Base-by-base conservation (phyloP, 2,329 filamentous ascomycete species). In the Emmonsiellopsis sp. region DNA sequence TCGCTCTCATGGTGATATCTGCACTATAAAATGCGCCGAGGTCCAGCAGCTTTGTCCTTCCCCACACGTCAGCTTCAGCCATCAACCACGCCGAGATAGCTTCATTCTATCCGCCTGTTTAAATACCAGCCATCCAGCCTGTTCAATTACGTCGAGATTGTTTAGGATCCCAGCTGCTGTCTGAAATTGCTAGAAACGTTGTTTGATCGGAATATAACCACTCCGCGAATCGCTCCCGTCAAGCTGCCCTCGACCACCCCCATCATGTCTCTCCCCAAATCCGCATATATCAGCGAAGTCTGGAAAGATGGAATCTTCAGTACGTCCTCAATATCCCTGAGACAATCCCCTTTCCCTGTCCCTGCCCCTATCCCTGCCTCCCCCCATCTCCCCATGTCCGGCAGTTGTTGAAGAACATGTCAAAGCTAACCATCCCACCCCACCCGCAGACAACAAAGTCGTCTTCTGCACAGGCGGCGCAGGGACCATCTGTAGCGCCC, bases 401-500 rank as follows among this genome's bases (percentile, higher is more conserved):
- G 15, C 38, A 11, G 48, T 32, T 31, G 32, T 38, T 56, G 41
- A 50, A 57, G 60, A 54, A 57, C 52, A 38, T 35, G 9, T 13
- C 40, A 50, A 20, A 54, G 51, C 13, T 13, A 35, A 38, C 20
- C 32, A 20, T 44, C 11, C 11, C 32, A 31, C 13, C 26, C 7
- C 45, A 10, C 26, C 7, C 45, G 8, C 63, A 94, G 89, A 85
- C 58, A 84, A 85, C 67, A 92, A 93, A 65, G 91, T 97, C 44
- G 82, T 92, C 61, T 95, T 97, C 72, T 94, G 94, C 65, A 98
- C 93, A 3, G 93, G 93, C 55, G 93, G 93, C 51, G 90, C 90
- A 5, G 92, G 93, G 53, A 86, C 87, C 30, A 97, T 98, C 65
- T 96, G 93, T 76, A 93, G 87, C 63, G 90, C 88, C 53, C 93